Base-by-base conservation (phyloP, 1,139 yeast genomes). In the Nakaseomyces bracarensis region DNA sequence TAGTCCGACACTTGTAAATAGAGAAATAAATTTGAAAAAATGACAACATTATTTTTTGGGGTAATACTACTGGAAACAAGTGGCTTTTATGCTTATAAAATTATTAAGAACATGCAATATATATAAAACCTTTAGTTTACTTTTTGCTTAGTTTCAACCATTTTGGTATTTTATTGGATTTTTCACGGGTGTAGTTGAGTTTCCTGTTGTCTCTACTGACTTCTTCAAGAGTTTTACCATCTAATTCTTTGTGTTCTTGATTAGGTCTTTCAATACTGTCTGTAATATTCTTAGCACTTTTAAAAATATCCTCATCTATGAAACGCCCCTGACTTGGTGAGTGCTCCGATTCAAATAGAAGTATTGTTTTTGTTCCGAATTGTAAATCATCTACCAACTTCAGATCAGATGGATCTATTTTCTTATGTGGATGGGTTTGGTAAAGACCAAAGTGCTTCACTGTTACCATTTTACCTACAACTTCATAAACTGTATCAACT, bases 391-490 rank as follows among this genome's bases (percentile, higher is more conserved):
- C 46, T 3, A 58, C 52, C 29, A 60, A 40, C 21, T 38, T 41
- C 1, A 50, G 26, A 0, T 42, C 41, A 31, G 48, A 42, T 1
- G 53, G 44, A 6, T 53, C 57, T 16, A 75, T 48, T 9, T 51
- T 55, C 3, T 56, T 51, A 46, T 71, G 70, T 4, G 83, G 82
- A 29, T 68, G 61, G 2, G 75, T 71, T n/a, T 63, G 51, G 8
- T 65, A 50, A 44, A 73, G 57, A 4, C 61, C 61, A 51, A 65
- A 67, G 38, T 63, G 57, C 39, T 65, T 49, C 20, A 52, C 38
- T 2, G 43, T 25, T 11, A 61, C 31, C 20, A 52, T 50, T 5
- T 46, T 39, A 5, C 48, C 36, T 2, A 77, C 63, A 39, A 68
- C 65, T 1, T 71, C 69, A 46, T 76, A 70, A 38, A 73, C 66